These are phyloP conservation scores for Takakia lepidozioides DNA, from an alignment of 225 moss, liverwort and hornwort species.

Conservation along the genomic window DNA sequence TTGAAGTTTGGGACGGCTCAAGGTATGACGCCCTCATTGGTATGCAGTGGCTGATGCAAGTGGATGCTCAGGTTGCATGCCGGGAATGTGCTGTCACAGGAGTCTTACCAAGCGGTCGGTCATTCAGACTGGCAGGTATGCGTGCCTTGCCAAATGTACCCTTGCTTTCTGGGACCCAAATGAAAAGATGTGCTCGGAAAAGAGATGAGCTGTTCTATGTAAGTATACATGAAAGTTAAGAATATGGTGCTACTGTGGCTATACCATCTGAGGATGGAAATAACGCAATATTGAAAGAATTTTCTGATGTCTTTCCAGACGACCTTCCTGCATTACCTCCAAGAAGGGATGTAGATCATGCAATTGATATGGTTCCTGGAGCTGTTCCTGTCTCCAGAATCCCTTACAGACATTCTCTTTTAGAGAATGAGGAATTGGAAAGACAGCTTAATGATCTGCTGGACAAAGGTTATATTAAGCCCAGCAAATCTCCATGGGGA, in stretches of 20 bases:
- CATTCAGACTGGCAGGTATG: background rate
- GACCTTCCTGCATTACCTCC: background rate
- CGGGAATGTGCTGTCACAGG: background rate
- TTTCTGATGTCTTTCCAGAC: background rate
- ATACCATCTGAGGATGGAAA: background rate
- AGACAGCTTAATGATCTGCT: too few species aligned
- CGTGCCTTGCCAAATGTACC: background rate
- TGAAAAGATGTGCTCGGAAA: background rate
- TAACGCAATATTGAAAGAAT: background rate
- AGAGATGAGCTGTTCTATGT: background rate
- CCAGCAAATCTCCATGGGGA: too few species aligned
- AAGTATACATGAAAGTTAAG: background rate
- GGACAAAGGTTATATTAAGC: too few species aligned
- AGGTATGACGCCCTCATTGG: background rate
- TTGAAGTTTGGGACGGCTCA: conserved; percentile 1
- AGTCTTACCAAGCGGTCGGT: background rate
- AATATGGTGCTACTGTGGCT: background rate
- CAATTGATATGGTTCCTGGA: background rate
- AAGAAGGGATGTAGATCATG: background rate
- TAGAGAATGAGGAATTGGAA: too few species aligned
- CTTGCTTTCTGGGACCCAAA: background rate
- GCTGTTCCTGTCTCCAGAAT: too few species aligned
- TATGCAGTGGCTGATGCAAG: background rate
- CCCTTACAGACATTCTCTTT: too few species aligned
- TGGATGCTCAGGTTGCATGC: conserved; percentile 6